Conservation (phyloP, 495 filamentous ascomycete genomes). For the Penicillium odoratum region DNA sequence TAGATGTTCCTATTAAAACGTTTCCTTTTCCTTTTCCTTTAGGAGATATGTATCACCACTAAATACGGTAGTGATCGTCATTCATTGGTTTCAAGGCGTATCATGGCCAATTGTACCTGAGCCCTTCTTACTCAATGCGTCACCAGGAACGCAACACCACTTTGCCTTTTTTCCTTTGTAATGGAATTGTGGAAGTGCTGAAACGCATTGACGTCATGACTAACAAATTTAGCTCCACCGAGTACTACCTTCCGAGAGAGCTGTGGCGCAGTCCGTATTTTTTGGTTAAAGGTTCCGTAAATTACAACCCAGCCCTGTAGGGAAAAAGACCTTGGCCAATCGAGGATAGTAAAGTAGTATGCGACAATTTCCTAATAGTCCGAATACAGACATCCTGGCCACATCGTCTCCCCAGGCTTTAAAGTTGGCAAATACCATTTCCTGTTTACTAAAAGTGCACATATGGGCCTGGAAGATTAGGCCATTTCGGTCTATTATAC, state of each 20-base stretch:
- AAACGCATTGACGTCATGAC: constrained; percentile 33
- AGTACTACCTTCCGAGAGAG: constrained; percentile 14
- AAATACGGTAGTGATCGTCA: constrained; percentile 5
- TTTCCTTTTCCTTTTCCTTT: not conserved
- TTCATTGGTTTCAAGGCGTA: constrained; percentile 1
- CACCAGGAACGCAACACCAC: constrained; percentile 16
- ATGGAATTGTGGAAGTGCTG: constrained; percentile 13
- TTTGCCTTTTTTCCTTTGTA: constrained; percentile 1
- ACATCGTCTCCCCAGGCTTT: no score
- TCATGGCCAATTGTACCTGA: constrained; percentile 4
- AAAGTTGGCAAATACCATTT: no score
- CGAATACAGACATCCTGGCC: not conserved
- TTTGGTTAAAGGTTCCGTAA: constrained; percentile 1
- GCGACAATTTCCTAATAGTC: no score
- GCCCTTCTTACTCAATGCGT: constrained; percentile 9
- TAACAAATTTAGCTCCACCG: constrained; percentile 10
- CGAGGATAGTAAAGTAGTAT: not conserved
- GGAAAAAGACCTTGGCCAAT: not conserved
- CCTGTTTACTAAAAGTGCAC: no score
- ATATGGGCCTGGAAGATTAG: no score
- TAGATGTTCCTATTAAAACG: not conserved
- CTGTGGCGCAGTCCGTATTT: constrained; percentile 17
- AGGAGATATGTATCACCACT: not conserved
- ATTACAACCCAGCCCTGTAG: constrained; percentile 3
- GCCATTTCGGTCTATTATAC: no score